A percentile compares a stretch with the other conserved stretches of the same genome.
These are phyloP conservation scores for Fulvia fulva DNA, from an alignment of 2,329 filamentous ascomycete genomes.

Conservation along the genomic window DNA sequence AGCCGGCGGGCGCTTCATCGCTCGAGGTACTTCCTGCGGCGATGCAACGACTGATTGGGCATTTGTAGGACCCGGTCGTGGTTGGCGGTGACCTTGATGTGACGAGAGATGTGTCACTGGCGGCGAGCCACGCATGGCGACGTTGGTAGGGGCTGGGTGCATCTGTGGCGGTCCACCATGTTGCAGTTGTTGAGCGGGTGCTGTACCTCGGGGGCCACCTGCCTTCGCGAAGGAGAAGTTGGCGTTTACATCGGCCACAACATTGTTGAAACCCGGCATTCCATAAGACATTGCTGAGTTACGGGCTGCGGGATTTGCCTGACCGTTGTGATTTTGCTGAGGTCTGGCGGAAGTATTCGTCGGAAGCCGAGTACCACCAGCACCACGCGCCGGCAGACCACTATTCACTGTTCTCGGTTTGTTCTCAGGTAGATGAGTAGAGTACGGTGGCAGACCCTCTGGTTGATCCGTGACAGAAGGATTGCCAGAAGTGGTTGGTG, in stretches of 20 bases:
- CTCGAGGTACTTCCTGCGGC: not conserved
- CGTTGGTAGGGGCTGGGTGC: not conserved
- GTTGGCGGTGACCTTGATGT: not conserved
- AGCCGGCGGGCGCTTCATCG: too few species aligned
- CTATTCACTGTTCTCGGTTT: not conserved
- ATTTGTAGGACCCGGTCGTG: not conserved
- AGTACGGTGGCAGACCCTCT: not conserved
- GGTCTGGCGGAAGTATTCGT: not conserved
- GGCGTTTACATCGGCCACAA: not conserved
- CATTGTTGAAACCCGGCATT: not conserved
- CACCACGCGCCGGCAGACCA: not conserved
- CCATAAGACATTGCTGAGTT: not conserved
- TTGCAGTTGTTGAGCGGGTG: not conserved
- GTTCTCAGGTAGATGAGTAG: not conserved
- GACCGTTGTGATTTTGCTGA: not conserved
- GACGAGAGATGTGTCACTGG: not conserved
- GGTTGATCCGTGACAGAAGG: slow-evolving; percentile 10
- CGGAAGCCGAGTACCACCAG: not conserved
- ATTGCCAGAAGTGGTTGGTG: slow-evolving; percentile 14
- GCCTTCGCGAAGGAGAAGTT: not conserved
- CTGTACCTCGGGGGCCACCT: not conserved
- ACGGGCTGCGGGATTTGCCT: not conserved
- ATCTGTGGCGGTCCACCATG: not conserved
- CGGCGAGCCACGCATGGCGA: not conserved
- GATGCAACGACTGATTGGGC: not conserved